phyloP scores from a whole-genome alignment of 805 yeast genomes.

The Yueomyces sp. region DNA sequence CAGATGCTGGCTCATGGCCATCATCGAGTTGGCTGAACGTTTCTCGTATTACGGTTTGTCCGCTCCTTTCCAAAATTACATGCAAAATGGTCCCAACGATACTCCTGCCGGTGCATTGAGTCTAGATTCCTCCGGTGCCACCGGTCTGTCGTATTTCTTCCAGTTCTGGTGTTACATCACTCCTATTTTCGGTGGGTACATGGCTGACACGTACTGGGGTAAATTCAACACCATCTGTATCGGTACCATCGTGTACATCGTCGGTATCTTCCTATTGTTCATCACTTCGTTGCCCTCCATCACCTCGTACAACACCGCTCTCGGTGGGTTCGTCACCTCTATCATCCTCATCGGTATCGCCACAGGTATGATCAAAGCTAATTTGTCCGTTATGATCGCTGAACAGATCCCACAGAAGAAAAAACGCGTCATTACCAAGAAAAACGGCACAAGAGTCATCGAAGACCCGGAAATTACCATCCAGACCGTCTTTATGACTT shows the following conservation, averaged over 20 bases:
- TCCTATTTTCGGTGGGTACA: slow-evolving; percentile 63
- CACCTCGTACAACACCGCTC: slow-evolving; percentile 36
- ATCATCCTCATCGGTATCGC: slow-evolving; percentile 51
- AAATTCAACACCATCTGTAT: slow-evolving; percentile 54
- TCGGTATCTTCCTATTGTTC: slow-evolving; percentile 52
- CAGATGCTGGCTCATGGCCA: slow-evolving; percentile 37
- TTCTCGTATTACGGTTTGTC: slow-evolving; percentile 70
- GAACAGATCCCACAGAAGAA: slow-evolving; percentile 54
- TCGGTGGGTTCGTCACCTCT: slow-evolving; percentile 43
- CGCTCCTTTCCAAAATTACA: slow-evolving; percentile 67
- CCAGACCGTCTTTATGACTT: slow-evolving; percentile 63
- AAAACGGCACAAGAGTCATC: slow-evolving; percentile 54
- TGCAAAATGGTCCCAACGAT: slow-evolving; percentile 40
- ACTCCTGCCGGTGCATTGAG: slow-evolving; percentile 41
- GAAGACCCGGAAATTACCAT: slow-evolving; percentile 57
- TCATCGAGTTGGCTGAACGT: slow-evolving; percentile 72
- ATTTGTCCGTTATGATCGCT: slow-evolving; percentile 57
- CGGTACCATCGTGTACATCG: slow-evolving; percentile 44
- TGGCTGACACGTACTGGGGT: slow-evolving; percentile 66
- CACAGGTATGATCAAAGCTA: slow-evolving; percentile 72
- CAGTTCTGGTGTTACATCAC: slow-evolving; percentile 77
- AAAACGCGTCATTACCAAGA: slow-evolving; percentile 43
- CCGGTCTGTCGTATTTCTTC: slow-evolving; percentile 60
- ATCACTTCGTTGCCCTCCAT: slow-evolving; percentile 53
- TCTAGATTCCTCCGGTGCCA: slow-evolving; percentile 49